Percentiles rank a stretch among this genome's conserved stretches.
These are phyloP conservation scores for Eucalyptus guilfoylei DNA, from an alignment of 345 rosid species.

Conservation along the genomic window DNA sequence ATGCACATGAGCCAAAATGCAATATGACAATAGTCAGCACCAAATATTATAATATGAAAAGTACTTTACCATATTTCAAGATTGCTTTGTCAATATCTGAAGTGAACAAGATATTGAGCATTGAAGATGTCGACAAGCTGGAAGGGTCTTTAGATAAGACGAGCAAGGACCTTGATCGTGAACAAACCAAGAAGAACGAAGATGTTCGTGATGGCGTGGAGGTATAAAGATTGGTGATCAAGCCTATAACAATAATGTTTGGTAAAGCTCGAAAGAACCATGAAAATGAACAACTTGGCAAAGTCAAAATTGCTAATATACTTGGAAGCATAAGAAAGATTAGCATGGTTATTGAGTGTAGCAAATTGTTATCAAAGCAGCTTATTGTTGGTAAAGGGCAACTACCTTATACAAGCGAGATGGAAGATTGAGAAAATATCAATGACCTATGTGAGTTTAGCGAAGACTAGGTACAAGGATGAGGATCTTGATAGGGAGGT, in stretches of 20 bases:
- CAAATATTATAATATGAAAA: no score
- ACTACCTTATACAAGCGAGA: neutral
- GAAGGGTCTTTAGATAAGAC: neutral
- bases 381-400: neutral
- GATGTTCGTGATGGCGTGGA: neutral
- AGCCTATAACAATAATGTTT: neutral
- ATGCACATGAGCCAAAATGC: no score
- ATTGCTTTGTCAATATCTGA: no score
- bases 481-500: no score
- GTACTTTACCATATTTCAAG: no score
- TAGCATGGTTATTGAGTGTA: no score
- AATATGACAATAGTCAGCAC: no score
- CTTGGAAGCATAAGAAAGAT: neutral
- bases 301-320: no score
- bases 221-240: neutral
- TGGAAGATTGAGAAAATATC: neutral
- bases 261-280: neutral
- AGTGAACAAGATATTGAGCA: neutral
- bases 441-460: neutral
- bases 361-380: rapidly evolving
- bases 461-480: no score
- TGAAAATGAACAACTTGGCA: neutral
- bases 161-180: neutral
- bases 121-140: neutral
- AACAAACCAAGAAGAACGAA: neutral